phyloP scores from a whole-genome alignment of 192 early-diverging fungal species.

The Entophlyctis luteolus region DNA sequence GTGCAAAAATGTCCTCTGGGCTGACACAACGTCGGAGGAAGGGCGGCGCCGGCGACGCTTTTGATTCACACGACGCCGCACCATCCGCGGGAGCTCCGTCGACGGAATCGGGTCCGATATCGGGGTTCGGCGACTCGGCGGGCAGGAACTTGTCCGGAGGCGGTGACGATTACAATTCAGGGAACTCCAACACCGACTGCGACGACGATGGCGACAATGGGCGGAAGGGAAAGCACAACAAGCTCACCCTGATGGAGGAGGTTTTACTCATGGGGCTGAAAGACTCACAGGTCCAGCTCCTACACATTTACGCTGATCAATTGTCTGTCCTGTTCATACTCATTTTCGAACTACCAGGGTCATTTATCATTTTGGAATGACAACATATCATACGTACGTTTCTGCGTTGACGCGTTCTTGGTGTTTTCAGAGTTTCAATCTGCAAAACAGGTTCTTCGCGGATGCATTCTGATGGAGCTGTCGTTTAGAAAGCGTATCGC shows the following conservation, averaged over 20 bases:
- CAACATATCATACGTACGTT: constrained; percentile 82
- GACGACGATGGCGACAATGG: constrained; percentile 34
- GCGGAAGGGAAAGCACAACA: constrained; percentile 30
- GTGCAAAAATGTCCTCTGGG: constrained; percentile 18
- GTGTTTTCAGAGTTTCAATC: too few relatives aligned
- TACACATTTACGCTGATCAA: too few relatives aligned
- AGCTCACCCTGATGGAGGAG: constrained; percentile 92
- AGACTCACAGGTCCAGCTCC: constrained; percentile 69
- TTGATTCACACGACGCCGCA: not conserved
- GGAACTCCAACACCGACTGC: not conserved
- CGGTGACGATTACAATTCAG: not conserved
- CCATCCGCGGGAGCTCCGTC: too few relatives aligned
- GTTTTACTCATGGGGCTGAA: constrained; percentile 90
- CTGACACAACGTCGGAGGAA: constrained; percentile 44
- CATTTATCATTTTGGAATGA: constrained; percentile 99
- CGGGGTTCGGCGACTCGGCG: not conserved
- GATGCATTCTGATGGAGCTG: constrained; percentile 93
- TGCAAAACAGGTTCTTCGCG: constrained; percentile 67
- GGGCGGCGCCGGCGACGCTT: constrained; percentile 14
- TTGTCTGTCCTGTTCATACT: not conserved
- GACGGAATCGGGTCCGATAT: too few relatives aligned
- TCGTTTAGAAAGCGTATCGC: constrained; percentile 86
- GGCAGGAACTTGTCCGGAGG: not conserved
- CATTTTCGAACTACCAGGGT: constrained; percentile 52
- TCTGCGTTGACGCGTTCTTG: too few relatives aligned